Conservation (phyloP, 305 asterid species). For the Salvia sclarea region DNA sequence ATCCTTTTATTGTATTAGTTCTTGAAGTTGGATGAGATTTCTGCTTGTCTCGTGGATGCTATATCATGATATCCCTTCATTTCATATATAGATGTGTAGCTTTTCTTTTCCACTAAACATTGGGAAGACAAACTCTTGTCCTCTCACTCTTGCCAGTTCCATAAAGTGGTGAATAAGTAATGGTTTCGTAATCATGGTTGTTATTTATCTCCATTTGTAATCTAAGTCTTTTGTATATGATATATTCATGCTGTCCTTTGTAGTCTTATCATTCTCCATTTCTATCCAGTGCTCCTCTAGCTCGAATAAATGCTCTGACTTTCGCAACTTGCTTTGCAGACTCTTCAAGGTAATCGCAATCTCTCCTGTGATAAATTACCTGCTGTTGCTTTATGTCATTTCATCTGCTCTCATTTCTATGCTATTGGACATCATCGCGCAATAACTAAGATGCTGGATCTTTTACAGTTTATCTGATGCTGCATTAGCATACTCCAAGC, state of each 20-base stretch:
- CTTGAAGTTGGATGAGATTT: slow-evolving; percentile 24
- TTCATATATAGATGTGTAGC: not conserved
- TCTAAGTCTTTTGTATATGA: slow-evolving; percentile 15
- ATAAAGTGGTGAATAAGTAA: not conserved
- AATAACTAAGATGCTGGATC: slow-evolving; percentile 20
- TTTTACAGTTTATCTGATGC: slow-evolving; percentile 71
- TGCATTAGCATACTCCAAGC: slow-evolving; percentile 86
- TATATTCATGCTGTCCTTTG: slow-evolving; percentile 21
- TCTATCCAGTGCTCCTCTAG: slow-evolving; percentile 80
- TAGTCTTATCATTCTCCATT: slow-evolving; percentile 34
- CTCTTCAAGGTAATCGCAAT: slow-evolving; percentile 69
- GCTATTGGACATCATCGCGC: slow-evolving; percentile 13
- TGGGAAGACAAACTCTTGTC: slow-evolving; percentile 1
- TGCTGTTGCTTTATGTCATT: slow-evolving; percentile 24
- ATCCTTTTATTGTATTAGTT: slow-evolving; percentile 21
- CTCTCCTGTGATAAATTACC: slow-evolving; percentile 11
- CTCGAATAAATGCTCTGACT: slow-evolving; percentile 70
- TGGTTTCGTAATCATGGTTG: slow-evolving; percentile 8
- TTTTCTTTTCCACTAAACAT: not conserved
- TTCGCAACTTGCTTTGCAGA: slow-evolving; percentile 83
- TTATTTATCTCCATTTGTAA: slow-evolving; percentile 15
- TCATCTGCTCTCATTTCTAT: slow-evolving; percentile 23
- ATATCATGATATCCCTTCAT: not conserved
- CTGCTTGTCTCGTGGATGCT: slow-evolving; percentile 2
- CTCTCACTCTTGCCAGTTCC: slow-evolving; percentile 7